Conservation (phyloP, 805 yeast genomes). For the Kodamaea jinghongensis region DNA sequence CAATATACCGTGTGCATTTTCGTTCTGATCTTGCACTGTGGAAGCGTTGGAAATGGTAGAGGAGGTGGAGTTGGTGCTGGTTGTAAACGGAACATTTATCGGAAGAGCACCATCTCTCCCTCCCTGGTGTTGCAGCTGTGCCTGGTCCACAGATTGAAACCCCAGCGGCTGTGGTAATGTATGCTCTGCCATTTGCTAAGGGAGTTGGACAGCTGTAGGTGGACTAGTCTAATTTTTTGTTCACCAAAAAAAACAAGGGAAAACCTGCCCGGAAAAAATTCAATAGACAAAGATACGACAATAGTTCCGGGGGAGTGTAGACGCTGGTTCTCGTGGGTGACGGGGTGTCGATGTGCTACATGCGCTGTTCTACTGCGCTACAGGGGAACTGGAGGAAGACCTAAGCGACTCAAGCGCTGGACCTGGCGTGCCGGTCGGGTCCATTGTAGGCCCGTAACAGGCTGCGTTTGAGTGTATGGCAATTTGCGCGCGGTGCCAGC, state of each 20-base stretch:
- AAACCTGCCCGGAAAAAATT: constrained; percentile 5
- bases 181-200: neutral
- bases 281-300: neutral
- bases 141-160: constrained; percentile 2
- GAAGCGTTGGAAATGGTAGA: constrained; percentile 13
- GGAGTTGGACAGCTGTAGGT: neutral
- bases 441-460: no score
- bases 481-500: no score
- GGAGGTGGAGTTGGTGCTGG: constrained; percentile 4
- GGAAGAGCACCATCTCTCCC: constrained; percentile 1
- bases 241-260: neutral
- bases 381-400: no score
- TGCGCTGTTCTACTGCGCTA: no score
- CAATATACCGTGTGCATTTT: no score
- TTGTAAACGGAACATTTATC: constrained; percentile 2
- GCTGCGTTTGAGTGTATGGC: no score
- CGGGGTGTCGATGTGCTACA: no score
- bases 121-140: neutral
- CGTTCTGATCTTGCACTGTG: neutral
- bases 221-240: neutral
- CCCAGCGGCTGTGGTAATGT: constrained; percentile 7
- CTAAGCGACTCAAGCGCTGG: no score
- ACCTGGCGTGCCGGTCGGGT: no score
- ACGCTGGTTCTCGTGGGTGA: no score
- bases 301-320: neutral